phyloP scores from a whole-genome alignment of 768 basidiomycete genomes.

The Leucosporidium yakuticum region DNA sequence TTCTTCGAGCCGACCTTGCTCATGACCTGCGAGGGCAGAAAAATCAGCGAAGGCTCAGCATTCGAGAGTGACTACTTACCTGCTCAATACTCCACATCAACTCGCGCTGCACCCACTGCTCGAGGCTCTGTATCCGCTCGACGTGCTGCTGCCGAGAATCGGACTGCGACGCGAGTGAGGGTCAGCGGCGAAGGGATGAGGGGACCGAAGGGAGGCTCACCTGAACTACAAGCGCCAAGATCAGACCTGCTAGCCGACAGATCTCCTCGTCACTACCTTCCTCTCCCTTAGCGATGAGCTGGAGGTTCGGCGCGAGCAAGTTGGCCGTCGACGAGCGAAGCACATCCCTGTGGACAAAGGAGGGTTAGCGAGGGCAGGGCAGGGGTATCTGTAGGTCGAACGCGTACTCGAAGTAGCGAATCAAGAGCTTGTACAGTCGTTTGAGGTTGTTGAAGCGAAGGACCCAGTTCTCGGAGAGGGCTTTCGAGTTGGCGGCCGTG shows the following conservation, averaged over 20 bases:
- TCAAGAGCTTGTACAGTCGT: conserved; percentile 77
- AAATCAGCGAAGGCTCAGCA: background rate
- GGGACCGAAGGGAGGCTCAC: conserved; percentile 45
- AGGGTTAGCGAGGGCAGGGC: background rate
- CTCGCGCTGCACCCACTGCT: conserved; percentile 74
- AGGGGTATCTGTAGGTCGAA: no score
- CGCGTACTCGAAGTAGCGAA: conserved; percentile 64
- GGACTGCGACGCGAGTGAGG: conserved; percentile 72
- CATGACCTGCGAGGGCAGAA: conserved; percentile 57
- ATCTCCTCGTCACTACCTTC: conserved; percentile 50
- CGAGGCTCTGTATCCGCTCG: conserved; percentile 75
- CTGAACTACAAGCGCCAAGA: conserved; percentile 29
- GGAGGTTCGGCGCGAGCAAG: conserved; percentile 80
- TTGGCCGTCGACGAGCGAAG: conserved; percentile 70
- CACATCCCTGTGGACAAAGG: conserved; percentile 42
- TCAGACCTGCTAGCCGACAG: conserved; percentile 18
- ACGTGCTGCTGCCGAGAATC: conserved; percentile 83
- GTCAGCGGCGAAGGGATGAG: conserved; percentile 51
- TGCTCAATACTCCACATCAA: conserved; percentile 92
- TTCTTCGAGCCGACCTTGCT: conserved; percentile 58
- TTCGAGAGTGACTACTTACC: conserved; percentile 48
- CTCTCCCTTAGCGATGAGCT: conserved; percentile 73
- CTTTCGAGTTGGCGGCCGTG: conserved; percentile 50
- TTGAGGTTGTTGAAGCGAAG: conserved; percentile 76
- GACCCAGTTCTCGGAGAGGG: conserved; percentile 81